phyloP scores from a whole-genome alignment of 1,139 yeast species.

The Cylindricascospora bacillispora region DNA sequence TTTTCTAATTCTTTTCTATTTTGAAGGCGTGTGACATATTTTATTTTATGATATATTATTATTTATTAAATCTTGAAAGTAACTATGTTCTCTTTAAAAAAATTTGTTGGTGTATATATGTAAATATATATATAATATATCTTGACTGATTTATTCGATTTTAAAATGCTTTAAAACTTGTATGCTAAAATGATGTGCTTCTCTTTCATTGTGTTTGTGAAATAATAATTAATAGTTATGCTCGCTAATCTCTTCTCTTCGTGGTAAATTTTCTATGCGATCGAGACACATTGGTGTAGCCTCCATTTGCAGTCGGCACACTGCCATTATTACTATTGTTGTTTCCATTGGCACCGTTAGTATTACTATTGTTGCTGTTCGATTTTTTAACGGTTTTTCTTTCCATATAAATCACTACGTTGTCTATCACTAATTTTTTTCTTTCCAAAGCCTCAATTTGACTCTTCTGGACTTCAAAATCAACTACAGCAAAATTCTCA shows the following conservation, averaged over 20 bases:
- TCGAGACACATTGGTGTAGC: constrained; percentile 3
- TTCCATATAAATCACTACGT: constrained; percentile 15
- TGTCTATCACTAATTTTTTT: constrained; percentile 15
- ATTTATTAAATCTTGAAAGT: constrained; percentile 1
- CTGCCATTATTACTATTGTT: constrained; percentile 1
- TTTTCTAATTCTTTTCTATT: constrained; percentile 19
- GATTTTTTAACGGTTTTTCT: constrained; percentile 18
- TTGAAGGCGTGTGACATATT: constrained; percentile 25
- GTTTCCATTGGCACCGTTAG: not conserved
- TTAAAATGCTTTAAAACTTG: too few species aligned
- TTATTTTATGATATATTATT: constrained; percentile 1
- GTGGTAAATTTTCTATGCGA: constrained; percentile 5
- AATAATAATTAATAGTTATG: too few species aligned
- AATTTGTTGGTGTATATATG: too few species aligned
- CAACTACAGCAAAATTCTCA: constrained; percentile 24
- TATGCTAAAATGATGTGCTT: too few species aligned
- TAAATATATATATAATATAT: too few species aligned
- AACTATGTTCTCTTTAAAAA: constrained; percentile 2
- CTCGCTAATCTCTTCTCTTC: constrained; percentile 6
- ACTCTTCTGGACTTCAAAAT: constrained; percentile 21
- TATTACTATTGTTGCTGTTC: not conserved
- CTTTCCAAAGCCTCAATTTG: constrained; percentile 23
- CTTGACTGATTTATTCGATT: too few species aligned
- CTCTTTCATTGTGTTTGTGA: too few species aligned
- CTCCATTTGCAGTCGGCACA: too few species aligned